Evolutionary conservation across 1,139 yeast species (phyloP).

Genomic region (Zygosaccharomyces pseudobailii): DNA sequence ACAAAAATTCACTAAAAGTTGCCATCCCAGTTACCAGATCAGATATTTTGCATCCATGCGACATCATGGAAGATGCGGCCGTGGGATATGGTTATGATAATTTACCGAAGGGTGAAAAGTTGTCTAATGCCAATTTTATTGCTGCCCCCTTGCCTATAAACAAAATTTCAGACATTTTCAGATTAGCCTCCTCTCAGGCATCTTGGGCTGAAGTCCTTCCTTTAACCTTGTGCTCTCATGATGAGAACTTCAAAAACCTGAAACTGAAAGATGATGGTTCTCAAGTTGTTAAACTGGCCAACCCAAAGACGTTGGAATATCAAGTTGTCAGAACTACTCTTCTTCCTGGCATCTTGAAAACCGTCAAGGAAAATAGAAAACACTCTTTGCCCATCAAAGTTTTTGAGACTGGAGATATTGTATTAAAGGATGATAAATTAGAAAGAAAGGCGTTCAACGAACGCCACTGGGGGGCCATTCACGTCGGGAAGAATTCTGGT

Average conservation of each 20-base stretch:
- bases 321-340: slow-evolving; percentile 96
- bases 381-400: slow-evolving; percentile 93
- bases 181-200: slow-evolving; percentile 88
- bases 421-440: slow-evolving; percentile 67
- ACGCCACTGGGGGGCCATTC: slow-evolving; percentile 92
- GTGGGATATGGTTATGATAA: slow-evolving; percentile 94
- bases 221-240: slow-evolving; percentile 90
- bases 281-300: slow-evolving; percentile 81
- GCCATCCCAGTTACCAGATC: slow-evolving; percentile 89
- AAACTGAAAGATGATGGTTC: slow-evolving; percentile 69
- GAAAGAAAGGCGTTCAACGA: slow-evolving; percentile 92
- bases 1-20: slow-evolving; percentile 58
- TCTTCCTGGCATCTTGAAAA: slow-evolving; percentile 90
- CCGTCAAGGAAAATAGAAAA: slow-evolving; percentile 92
- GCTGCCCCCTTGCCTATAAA: slow-evolving; percentile 89
- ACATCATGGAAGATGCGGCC: slow-evolving; percentile 98
- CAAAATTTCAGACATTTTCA: slow-evolving; percentile 83
- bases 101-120: slow-evolving; percentile 75
- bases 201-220: slow-evolving; percentile 97
- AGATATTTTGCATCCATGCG: slow-evolving; percentile 95
- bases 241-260: slow-evolving; percentile 88
- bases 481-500: slow-evolving; percentile 92
- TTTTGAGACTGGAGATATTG: slow-evolving; percentile 94
- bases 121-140: slow-evolving; percentile 66
- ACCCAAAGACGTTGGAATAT: slow-evolving; percentile 94